Conservation (phyloP, 2,329 filamentous ascomycete species). For the Trichoderma guizhouense region DNA sequence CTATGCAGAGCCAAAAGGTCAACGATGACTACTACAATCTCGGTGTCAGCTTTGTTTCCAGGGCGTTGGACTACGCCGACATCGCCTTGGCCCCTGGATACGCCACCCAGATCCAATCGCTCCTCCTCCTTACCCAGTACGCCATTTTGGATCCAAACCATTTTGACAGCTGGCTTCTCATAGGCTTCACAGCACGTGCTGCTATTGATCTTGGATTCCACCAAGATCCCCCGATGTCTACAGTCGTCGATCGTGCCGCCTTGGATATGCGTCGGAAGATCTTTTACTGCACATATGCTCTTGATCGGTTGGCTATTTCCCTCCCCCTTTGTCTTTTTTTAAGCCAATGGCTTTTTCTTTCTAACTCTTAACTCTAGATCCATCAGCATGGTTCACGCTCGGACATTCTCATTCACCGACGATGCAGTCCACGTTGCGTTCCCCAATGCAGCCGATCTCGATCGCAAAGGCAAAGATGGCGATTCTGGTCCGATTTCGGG, state of each 20-base stretch:
- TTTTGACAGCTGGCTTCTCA: conserved; percentile 91
- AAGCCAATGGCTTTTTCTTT: neutral
- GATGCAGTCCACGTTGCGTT: conserved; percentile 80
- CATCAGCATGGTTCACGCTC: conserved; percentile 82
- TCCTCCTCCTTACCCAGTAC: conserved; percentile 83
- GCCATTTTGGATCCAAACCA: conserved; percentile 85
- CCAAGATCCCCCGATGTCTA: conserved; percentile 77
- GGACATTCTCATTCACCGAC: conserved; percentile 91
- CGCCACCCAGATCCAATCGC: conserved; percentile 78
- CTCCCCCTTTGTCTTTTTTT: neutral
- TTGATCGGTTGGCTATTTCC: conserved; percentile 65
- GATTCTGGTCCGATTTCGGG: conserved; percentile 41
- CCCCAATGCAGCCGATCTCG: conserved; percentile 52
- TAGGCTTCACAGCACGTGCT: conserved; percentile 84
- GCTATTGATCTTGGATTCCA: conserved; percentile 89
- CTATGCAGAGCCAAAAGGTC: conserved; percentile 66
- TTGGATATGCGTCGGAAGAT: conserved; percentile 77
- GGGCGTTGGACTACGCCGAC: conserved; percentile 74
- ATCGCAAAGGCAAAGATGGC: conserved; percentile 43
- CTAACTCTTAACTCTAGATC: conserved; percentile 50
- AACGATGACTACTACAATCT: conserved; percentile 61
- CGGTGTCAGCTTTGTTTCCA: conserved; percentile 54
- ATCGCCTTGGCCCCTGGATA: conserved; percentile 82
- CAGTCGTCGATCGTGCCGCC: conserved; percentile 62
- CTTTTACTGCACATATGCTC: conserved; percentile 85